Evolutionary conservation across 768 basidiomycete species (phyloP), one percentile per base, ranked within the genome.

Genomic region (Lactarius pseudohatsudake): DNA sequence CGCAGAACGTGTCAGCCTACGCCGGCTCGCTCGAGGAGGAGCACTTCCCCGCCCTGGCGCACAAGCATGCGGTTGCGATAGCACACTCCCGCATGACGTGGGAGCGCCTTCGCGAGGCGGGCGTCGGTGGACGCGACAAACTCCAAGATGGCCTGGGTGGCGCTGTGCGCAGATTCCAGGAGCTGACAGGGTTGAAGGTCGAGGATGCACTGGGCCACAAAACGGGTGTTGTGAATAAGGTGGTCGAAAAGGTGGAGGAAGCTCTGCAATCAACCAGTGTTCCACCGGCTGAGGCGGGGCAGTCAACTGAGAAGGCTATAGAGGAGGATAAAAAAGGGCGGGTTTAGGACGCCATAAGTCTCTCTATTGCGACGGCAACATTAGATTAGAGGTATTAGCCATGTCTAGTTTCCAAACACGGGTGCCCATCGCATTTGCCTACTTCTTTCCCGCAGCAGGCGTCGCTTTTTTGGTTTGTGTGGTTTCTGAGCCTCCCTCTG

Each of bases 21-120:
- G 75, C 87, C 56, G 83, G 84, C 41, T 80, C 81, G 15, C 79
- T 96, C 57, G 95, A 97, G 76, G 85, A 87, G 26, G 75, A 75
- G 2, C 86, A 93, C 74, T 78, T 86, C 72, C 95, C 95, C 1
- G 75, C 78, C 0, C 66, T 93, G 9, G 87, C 92, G 1, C 79
- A 87, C 70, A 85, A 86, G 68, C 90, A 94, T 73, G 84, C 79
- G 28, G 81, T 86, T 55, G 84, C 86, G 20, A 81, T 85, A 26
- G 83, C 85, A 8, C 88, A 89, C 72, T 79, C 81, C 5, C 69
- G 72, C 22, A 89, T 88, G 85, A 77, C 84, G 8, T 83, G 84
- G 83, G 81, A 82, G 59, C 80, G 82, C 71, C 72, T 85, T 0
- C 84, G 83, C 69, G 85, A 88, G 10, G 79, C 80, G 16, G 80